Evolutionary conservation across 169 alveolate genomes (phyloP).

Genomic region (Cryptosporidium meleagridis): DNA sequence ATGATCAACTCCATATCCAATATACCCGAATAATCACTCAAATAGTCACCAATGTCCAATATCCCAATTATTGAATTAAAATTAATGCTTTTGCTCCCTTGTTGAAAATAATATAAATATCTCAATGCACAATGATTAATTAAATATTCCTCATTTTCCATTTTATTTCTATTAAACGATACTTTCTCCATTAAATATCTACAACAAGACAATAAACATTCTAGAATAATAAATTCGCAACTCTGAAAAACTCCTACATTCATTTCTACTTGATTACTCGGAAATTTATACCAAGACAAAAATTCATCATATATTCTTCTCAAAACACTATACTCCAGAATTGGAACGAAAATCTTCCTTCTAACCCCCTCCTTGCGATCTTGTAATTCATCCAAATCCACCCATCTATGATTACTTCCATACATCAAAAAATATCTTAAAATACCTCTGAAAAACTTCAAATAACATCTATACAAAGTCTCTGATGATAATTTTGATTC

Average conservation of each 20-base stretch:
- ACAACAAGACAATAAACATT: slow-evolving; percentile 9
- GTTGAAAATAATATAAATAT: not conserved
- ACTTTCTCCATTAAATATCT: slow-evolving; percentile 17
- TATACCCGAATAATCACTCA: not conserved
- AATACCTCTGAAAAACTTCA: slow-evolving; percentile 30
- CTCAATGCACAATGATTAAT: slow-evolving; percentile 9
- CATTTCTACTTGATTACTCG: not conserved
- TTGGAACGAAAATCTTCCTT: slow-evolving; percentile 30
- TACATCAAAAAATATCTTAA: slow-evolving; percentile 27
- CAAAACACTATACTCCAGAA: slow-evolving; percentile 1
- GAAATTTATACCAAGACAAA: slow-evolving; percentile 6
- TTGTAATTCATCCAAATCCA: not conserved
- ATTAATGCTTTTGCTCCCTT: not conserved
- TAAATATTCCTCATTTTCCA: not conserved
- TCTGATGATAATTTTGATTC: slow-evolving; percentile 27
- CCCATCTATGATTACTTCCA: slow-evolving; percentile 60
- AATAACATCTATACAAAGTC: not conserved
- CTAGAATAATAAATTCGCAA: slow-evolving; percentile 36
- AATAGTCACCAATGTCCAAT: slow-evolving; percentile 41
- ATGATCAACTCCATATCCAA: slow-evolving; percentile 40
- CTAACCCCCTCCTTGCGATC: not conserved
- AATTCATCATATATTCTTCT: slow-evolving; percentile 9
- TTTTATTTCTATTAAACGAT: not conserved
- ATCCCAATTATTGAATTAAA: not conserved
- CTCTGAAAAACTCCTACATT: not conserved